phyloP scores from a whole-genome alignment of 2,329 filamentous ascomycete genomes.

The Anthostomella pinea region DNA sequence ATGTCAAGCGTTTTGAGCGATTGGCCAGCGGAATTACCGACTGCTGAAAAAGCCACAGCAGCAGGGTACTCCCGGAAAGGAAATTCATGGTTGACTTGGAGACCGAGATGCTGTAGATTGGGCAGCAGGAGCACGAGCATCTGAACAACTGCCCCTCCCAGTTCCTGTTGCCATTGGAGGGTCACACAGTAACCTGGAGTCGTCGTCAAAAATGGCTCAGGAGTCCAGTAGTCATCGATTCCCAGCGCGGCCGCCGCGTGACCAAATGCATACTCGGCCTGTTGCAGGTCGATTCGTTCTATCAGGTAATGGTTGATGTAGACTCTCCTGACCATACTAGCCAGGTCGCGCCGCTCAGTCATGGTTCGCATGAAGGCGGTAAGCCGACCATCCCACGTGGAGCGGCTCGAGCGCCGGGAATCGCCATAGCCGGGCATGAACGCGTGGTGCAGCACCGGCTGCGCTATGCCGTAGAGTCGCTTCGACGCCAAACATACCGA shows the following conservation, averaged over 20 bases:
- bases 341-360: background rate
- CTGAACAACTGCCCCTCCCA: no score
- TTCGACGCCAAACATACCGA: background rate
- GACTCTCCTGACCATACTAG: background rate
- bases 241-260: background rate
- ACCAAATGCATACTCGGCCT: background rate
- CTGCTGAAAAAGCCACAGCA: no score
- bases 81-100: no score
- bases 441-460: background rate
- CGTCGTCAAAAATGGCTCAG: no score
- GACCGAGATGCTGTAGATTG: no score
- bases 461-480: background rate
- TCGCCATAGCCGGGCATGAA: slow-evolving; percentile 1
- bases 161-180: no score
- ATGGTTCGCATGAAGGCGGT: background rate
- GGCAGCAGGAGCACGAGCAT: no score
- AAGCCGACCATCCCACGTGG: background rate
- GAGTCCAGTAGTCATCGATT: no score
- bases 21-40: no score
- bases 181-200: no score
- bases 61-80: no score
- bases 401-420: background rate
- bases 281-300: background rate
- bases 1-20: no score
- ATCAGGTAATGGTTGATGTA: background rate